Conservation (phyloP, 805 yeast genomes). For the Starmerella apis region DNA sequence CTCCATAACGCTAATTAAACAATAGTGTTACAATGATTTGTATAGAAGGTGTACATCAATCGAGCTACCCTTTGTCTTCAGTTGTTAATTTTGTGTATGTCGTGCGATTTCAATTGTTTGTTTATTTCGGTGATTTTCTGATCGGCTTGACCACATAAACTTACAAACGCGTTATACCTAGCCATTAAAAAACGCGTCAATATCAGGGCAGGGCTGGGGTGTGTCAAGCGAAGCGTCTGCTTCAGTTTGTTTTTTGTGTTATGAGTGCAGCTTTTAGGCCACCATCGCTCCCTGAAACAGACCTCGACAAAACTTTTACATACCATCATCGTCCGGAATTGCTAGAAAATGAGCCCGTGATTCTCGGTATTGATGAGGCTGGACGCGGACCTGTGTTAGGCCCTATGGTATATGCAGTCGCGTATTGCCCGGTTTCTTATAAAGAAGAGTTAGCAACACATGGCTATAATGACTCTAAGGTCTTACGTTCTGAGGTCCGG, state of each 20-base stretch:
- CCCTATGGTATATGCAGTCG: constrained; percentile 92
- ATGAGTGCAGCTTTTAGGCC: constrained; percentile 10
- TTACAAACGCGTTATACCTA: no score
- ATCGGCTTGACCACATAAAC: no score
- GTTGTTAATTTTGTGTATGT: no score
- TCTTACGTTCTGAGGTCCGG: constrained; percentile 63
- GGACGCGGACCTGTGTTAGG: constrained; percentile 98
- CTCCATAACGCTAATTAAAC: no score
- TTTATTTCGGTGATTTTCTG: no score
- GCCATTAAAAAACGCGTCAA: neutral
- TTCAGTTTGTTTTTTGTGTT: neutral
- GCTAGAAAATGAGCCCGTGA: constrained; percentile 25
- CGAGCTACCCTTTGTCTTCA: no score
- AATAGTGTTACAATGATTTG: no score
- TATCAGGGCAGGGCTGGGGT: neutral
- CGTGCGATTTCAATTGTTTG: no score
- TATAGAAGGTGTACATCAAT: no score
- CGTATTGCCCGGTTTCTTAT: constrained; percentile 57
- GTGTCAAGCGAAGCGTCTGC: neutral
- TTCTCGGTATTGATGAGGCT: constrained; percentile 94
- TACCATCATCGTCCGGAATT: constrained; percentile 21
- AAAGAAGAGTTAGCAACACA: constrained; percentile 42
- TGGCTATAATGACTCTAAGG: constrained; percentile 91
- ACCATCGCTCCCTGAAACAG: constrained; percentile 17
- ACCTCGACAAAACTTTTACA: constrained; percentile 23